Conservation (phyloP, 257 asterid species). For the Phtheirospermum japonicum region DNA sequence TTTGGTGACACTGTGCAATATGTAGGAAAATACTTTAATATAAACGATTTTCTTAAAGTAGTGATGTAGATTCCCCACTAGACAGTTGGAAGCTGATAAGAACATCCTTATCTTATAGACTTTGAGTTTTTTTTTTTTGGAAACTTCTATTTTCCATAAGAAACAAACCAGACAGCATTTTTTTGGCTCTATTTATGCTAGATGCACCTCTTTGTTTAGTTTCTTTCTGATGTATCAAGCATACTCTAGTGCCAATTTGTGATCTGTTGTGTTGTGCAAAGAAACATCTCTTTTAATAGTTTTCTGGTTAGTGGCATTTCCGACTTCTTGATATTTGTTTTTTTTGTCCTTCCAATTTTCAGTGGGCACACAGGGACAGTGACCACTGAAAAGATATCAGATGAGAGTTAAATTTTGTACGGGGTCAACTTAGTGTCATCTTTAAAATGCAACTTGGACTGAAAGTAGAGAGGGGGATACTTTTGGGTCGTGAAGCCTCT, state of each 20-base stretch:
- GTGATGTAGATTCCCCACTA: neutral
- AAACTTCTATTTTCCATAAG: neutral
- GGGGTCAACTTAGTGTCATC: neutral
- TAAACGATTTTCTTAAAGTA: neutral
- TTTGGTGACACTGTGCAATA: neutral
- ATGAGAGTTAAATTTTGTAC: neutral
- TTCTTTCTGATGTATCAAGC: neutral
- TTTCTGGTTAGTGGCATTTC: neutral
- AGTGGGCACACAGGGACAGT: conserved; percentile 2
- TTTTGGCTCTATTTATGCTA: neutral
- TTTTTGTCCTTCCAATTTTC: neutral
- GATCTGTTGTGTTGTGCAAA: neutral
- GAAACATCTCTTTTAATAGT: neutral
- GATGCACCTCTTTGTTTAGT: neutral
- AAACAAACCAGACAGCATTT: neutral
- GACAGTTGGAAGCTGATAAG: neutral
- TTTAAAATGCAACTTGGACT: neutral
- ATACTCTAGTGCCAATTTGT: neutral
- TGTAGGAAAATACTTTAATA: neutral
- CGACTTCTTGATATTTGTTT: neutral
- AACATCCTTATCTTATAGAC: neutral
- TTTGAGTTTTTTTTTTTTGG: neutral
- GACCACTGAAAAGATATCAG: neutral
- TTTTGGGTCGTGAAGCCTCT: conserved; percentile 2
- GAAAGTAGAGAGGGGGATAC: neutral